Evolutionary conservation across 2,329 filamentous ascomycete genomes (phyloP), one percentile per base, ranked within the genome.

Genomic region (Ramichloridium luteum): DNA sequence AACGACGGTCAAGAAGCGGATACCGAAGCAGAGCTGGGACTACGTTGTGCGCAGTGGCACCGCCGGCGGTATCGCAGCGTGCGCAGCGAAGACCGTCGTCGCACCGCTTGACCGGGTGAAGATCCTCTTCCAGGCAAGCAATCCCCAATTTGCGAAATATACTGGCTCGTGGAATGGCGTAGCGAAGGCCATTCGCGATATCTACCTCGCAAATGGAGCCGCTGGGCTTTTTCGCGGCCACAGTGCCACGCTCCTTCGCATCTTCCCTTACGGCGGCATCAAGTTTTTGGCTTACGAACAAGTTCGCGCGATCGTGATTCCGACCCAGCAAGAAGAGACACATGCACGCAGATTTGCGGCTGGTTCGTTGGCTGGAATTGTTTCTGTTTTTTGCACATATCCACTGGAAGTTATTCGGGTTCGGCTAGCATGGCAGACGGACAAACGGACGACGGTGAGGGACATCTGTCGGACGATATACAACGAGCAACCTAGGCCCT

Each of bases 261-360:
- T 98, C 41, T 98, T 96, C 49, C 90, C 90, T 4, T 98, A 98
- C 56, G 90, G 88, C 11, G 88, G 82, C 27, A 93, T 96, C 59
- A 98, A 98, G 53, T 98, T 98, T 52, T 72, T 98, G 25, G 86
- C 88, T 27, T 98, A 98, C 62, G 90, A 98, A 57, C 90, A 98
- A 58, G 83, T 94, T 43, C 81, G 90, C 37, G 74, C 79, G 9
- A 50, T 77, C 10, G 52, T 96, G 17, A 96, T 98, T 39, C 72
- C 71, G 2, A 64, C 60, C 22, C 72, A 67, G 31, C 64, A 77
- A 4, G 69, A 92, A 36, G 90, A 98, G 55, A 96, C 88, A 0
- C 71, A 80, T 1, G 56, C 80, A 16, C 74, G 90, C 30, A 73
- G 90, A 8, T 71, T 90, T 29, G 48, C 80, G 14, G 78, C 76